Conservation (phyloP, 768 basidiomycete genomes). For the Phanerodontia chrysosporium region DNA sequence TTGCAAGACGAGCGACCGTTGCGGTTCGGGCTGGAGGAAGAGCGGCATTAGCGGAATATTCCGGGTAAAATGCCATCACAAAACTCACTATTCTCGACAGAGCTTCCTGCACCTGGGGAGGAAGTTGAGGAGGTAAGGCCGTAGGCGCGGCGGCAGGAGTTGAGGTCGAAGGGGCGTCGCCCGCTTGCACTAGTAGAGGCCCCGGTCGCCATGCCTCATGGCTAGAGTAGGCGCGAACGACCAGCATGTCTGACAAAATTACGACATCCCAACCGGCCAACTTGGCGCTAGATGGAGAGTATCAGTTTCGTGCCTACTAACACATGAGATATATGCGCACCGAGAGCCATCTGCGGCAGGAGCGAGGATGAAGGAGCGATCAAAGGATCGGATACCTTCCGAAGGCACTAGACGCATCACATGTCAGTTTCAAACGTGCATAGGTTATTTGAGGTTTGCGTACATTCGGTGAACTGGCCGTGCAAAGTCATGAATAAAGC, state of each 20-base stretch:
- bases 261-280: conserved; percentile 84
- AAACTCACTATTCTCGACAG: conserved; percentile 51
- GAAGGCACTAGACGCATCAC: conserved; percentile 47
- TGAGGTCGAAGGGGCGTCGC: conserved; percentile 21
- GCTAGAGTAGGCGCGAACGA: conserved; percentile 79
- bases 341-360: conserved; percentile 77
- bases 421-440: background rate
- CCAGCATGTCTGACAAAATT: conserved; percentile 86
- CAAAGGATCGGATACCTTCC: conserved; percentile 86
- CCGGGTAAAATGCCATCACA: no score
- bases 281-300: conserved; percentile 53
- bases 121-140: conserved; percentile 30
- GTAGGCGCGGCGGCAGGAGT: conserved; percentile 17
- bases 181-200: conserved; percentile 67
- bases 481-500: conserved; percentile 73
- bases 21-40: conserved; percentile 54
- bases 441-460: conserved; percentile 23
- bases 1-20: conserved; percentile 67
- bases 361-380: conserved; percentile 84
- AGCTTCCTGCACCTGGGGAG: conserved; percentile 41
- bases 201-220: conserved; percentile 77
- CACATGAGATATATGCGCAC: conserved; percentile 43
- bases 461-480: conserved; percentile 90
- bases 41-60: conserved; percentile 18
- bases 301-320: conserved; percentile 5